phyloP scores from a whole-genome alignment of 2,329 filamentous ascomycete genomes.

The Ceratocystiopsis minuta region DNA sequence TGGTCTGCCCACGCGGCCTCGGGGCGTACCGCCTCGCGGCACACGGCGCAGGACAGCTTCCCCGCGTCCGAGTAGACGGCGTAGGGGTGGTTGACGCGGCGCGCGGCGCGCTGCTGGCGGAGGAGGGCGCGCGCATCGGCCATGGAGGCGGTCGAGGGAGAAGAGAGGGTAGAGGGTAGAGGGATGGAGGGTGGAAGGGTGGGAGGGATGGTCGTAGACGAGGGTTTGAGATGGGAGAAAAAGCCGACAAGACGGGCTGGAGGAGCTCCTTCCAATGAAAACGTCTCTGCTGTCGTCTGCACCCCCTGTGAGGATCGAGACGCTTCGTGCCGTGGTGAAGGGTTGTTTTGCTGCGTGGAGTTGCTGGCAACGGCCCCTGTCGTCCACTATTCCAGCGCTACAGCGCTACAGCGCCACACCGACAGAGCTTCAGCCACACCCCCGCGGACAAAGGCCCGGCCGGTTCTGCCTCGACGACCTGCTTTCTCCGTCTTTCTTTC shows the following conservation, averaged over 20 bases:
- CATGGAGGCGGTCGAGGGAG: constrained; percentile 28
- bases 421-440: constrained; percentile 6
- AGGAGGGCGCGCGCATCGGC: constrained; percentile 65
- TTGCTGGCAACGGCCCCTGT: no score
- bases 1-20: constrained; percentile 53
- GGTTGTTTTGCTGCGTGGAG: no score
- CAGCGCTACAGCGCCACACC: no score
- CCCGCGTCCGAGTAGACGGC: constrained; percentile 50
- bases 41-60: constrained; percentile 49
- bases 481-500: not conserved
- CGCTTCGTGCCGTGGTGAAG: no score
- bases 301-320: no score
- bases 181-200: no score
- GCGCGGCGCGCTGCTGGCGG: constrained; percentile 56
- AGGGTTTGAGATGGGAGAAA: no score
- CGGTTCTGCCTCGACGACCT: not conserved
- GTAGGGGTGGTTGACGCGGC: constrained; percentile 53
- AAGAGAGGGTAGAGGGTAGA: not conserved
- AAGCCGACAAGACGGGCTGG: no score
- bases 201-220: not conserved
- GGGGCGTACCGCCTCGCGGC: constrained; percentile 44
- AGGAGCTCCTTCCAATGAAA: no score
- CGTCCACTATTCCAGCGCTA: no score
- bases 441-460: not conserved
- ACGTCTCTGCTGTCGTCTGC: no score